Base-by-base conservation (phyloP, 805 yeast species). In the Candida insectorum region DNA sequence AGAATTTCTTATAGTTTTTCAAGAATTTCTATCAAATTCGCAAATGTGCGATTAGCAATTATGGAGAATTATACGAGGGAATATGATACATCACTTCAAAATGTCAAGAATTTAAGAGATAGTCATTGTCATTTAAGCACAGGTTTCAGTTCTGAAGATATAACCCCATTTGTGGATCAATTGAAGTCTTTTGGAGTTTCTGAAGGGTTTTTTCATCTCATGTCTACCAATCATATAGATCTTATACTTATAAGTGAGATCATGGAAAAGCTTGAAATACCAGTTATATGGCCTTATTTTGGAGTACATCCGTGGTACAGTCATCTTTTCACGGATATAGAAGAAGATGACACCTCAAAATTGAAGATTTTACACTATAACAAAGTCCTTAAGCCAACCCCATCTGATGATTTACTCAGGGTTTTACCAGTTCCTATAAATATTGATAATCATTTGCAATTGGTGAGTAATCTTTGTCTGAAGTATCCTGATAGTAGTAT, bases 241-340 rank as follows among this genome's bases (percentile, higher is more conserved):
- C 30, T 65, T 10, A 49, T 44, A 4, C 36, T 54, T 17, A 36
- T 66, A 3, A 55, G 31, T 39, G 12, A 16, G 13, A 19, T 49
- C 17, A 43, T 41, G 37, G 26, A 29, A 13, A 19, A 34, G 2
- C 4, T 25, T 2, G 15, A 15, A 10, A 22, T 30, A 6, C 37
- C 45, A 16, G 23, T 37, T 7, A 40, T 71, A 1, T 51, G 61
- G 6, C 74, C 81, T 0, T 72, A 74, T 24, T 73, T 75, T 49
- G 95, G 97, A 0, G 63, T 87, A 1, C 98, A 91, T 56, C 98
- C 98, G 0, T 91, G 97, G 97, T 89, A 75, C 49, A 59, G 79
- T 3, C 95, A 89, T 53, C 43, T 81, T 13, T 81, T 77, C 41
- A 60, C 73, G 2, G 47, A 57, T n/a, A 12, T 34, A 10, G 24